These are phyloP conservation scores for Sarcomyxa edulis DNA, from an alignment of 768 basidiomycete genomes.

Conservation along the genomic window DNA sequence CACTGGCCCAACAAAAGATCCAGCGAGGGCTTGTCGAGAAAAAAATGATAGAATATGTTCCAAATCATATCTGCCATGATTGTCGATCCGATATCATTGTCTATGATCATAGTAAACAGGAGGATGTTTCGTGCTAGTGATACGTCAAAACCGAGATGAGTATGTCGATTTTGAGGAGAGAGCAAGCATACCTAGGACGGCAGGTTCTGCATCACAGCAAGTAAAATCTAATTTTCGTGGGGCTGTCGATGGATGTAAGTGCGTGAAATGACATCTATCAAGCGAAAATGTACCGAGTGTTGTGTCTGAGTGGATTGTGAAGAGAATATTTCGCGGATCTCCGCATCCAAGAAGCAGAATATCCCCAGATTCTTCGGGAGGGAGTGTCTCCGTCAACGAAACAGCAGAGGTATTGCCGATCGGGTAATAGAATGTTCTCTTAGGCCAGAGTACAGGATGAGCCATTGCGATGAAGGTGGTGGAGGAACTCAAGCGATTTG, in stretches of 20 bases:
- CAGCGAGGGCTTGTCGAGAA: slow-evolving; percentile 30
- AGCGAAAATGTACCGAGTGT: slow-evolving; percentile 18
- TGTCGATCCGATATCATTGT: slow-evolving; percentile 15
- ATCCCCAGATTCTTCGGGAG: slow-evolving; percentile 41
- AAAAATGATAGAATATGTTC: slow-evolving; percentile 47
- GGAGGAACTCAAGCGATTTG: neutral
- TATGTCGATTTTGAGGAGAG: neutral
- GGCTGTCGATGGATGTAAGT: slow-evolving; percentile 12
- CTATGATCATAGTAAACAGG: slow-evolving; percentile 36
- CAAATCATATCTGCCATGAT: slow-evolving; percentile 21
- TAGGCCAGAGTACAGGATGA: slow-evolving; percentile 37
- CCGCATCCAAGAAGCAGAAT: slow-evolving; percentile 53
- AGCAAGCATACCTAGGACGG: slow-evolving; percentile 31
- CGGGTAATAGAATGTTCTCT: slow-evolving; percentile 47
- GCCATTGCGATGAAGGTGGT: slow-evolving; percentile 26
- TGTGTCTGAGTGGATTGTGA: slow-evolving; percentile 34
- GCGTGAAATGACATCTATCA: no score
- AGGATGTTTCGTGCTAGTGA: slow-evolving; percentile 46
- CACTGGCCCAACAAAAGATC: slow-evolving; percentile 32
- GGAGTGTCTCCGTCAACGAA: slow-evolving; percentile 39
- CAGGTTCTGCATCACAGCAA: slow-evolving; percentile 46
- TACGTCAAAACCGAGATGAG: neutral
- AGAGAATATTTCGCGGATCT: slow-evolving; percentile 49
- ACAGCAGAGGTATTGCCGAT: slow-evolving; percentile 55
- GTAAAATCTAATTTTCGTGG: slow-evolving; percentile 38